Evolutionary conservation across 2,329 filamentous ascomycete species (phyloP).

Genomic region (Aquanectria penicillioides): DNA sequence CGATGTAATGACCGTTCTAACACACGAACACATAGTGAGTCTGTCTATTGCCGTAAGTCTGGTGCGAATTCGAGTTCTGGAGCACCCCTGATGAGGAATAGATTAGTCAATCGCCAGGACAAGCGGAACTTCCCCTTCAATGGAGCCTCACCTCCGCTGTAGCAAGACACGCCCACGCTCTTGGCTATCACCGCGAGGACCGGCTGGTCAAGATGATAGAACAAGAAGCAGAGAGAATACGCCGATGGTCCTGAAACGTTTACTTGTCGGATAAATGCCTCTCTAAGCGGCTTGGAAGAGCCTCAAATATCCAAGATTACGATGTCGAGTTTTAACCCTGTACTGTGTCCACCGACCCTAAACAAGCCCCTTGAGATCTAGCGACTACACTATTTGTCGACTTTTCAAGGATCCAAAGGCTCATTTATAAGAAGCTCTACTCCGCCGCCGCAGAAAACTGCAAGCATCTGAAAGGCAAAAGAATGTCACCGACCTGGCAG

Average conservation of each 20-base stretch:
- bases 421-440: neutral
- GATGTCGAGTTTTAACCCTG: neutral
- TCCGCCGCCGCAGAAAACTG: neutral
- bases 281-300: neutral
- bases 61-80: neutral
- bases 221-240: neutral
- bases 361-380: neutral
- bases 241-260: neutral
- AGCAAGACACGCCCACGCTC: neutral
- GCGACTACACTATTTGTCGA: neutral
- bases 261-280: neutral
- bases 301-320: neutral
- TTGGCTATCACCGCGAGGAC: neutral
- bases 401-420: neutral
- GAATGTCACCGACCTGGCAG: neutral
- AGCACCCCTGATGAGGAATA: neutral
- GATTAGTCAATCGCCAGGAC: neutral
- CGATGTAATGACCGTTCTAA: neutral
- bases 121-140: neutral
- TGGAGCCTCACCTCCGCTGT: neutral
- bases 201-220: neutral
- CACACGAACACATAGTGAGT: neutral
- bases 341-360: neutral
- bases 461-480: neutral
- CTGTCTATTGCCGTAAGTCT: neutral